Percentiles rank a stretch among this genome's conserved stretches.
phyloP scores from a whole-genome alignment of 1,139 yeast genomes.

The Yamadazyma oceani region DNA sequence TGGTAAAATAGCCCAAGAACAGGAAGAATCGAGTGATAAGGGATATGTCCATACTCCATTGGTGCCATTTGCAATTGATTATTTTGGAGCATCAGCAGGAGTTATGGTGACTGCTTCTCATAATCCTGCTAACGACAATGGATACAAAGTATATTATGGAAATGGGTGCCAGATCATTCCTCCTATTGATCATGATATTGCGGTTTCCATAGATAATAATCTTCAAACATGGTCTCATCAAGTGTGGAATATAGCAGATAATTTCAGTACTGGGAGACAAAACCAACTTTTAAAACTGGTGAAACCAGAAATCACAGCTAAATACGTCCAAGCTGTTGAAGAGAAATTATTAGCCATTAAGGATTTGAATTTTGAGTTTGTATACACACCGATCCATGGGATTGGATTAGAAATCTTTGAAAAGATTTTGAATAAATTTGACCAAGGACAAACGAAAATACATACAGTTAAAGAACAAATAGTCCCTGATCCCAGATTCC shows the following conservation, averaged over 20 bases:
- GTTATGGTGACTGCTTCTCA: constrained; percentile 97
- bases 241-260: constrained; percentile 49
- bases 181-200: constrained; percentile 80
- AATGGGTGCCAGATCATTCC: constrained; percentile 97
- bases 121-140: constrained; percentile 91
- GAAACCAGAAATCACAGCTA: constrained; percentile 30
- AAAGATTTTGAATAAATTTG: constrained; percentile 32
- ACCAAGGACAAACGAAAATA: constrained; percentile 22
- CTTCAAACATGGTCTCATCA: constrained; percentile 55
- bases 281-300: constrained; percentile 24
- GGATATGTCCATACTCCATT: constrained; percentile 81
- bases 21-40: constrained; percentile 10
- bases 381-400: constrained; percentile 96
- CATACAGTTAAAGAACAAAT: constrained; percentile 57
- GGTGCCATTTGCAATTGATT: constrained; percentile 84
- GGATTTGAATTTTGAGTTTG: constrained; percentile 44
- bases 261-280: constrained; percentile 27
- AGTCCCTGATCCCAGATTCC: constrained; percentile 78
- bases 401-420: constrained; percentile 65
- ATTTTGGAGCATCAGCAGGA: constrained; percentile 67
- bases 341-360: constrained; percentile 24
- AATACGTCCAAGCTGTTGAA: constrained; percentile 36
- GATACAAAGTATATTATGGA: constrained; percentile 89
- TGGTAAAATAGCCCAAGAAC: constrained; percentile 1
- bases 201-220: constrained; percentile 59